A percentile compares a stretch with the other conserved stretches of the same genome.
These are phyloP conservation scores for Plasmodium ovale DNA, from an alignment of 169 alveolate genomes.

Conservation along the genomic window DNA sequence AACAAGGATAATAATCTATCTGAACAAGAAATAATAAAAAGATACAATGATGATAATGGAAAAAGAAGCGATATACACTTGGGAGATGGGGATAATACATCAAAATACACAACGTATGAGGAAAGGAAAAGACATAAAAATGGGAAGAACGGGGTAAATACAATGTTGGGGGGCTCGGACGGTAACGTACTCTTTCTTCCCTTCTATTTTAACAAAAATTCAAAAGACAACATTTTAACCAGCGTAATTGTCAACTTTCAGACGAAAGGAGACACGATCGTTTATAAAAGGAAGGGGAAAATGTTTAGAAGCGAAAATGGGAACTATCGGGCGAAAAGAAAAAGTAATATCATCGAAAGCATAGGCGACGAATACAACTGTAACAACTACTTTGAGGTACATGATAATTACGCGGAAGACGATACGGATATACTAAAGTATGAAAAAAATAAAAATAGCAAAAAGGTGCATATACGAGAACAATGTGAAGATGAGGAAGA, in stretches of 20 bases:
- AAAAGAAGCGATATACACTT: neutral
- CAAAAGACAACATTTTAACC: conserved; percentile 62
- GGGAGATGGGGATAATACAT: neutral
- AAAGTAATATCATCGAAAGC: conserved; percentile 13
- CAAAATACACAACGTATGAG: neutral
- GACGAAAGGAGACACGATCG: conserved; percentile 13
- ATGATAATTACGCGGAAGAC: conserved; percentile 70
- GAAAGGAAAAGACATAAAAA: neutral
- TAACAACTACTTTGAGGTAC: conserved; percentile 52
- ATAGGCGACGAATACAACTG: conserved; percentile 70
- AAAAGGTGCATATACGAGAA: conserved; percentile 14
- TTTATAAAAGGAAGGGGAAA: conserved; percentile 13
- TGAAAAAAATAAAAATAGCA: conserved; percentile 39
- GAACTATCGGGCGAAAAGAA: neutral
- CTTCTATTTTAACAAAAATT: conserved; percentile 68
- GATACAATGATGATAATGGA: no score
- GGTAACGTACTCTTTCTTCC: conserved; percentile 48
- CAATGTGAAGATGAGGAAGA: neutral
- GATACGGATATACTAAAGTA: conserved; percentile 66
- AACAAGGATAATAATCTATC: neutral
- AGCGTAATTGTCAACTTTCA: conserved; percentile 31
- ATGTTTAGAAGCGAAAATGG: neutral
- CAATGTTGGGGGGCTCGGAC: neutral
- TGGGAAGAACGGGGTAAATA: neutral
- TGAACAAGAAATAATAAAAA: neutral